These are phyloP conservation scores for Cadophora gregata DNA, from an alignment of 2,329 filamentous ascomycete genomes.

Conservation along the genomic window DNA sequence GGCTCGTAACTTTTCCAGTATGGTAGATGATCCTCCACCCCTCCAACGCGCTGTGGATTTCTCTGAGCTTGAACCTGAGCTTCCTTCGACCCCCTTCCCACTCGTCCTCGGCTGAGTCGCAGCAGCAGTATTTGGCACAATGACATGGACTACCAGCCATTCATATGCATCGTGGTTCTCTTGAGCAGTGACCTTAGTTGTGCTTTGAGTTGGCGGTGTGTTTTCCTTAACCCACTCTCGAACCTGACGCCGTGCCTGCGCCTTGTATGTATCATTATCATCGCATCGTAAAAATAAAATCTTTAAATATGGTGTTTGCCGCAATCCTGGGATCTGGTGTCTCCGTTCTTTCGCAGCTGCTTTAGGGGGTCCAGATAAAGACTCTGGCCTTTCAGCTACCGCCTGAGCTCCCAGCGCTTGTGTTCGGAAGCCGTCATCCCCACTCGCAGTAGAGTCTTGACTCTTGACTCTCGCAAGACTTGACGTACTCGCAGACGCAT, in stretches of 20 bases:
- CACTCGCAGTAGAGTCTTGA: slow-evolving; percentile 45
- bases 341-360: slow-evolving; percentile 63
- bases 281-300: slow-evolving; percentile 89
- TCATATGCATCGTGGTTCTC: slow-evolving; percentile 97
- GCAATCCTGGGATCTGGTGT: slow-evolving; percentile 93
- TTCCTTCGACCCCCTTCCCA: slow-evolving; percentile 54
- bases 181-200: slow-evolving; percentile 65
- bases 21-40: slow-evolving; percentile 76
- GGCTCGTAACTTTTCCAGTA: slow-evolving; percentile 86
- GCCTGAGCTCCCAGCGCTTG: slow-evolving; percentile 56
- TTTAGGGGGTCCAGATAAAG: slow-evolving; percentile 32
- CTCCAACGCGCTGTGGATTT: slow-evolving; percentile 75
- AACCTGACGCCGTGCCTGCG: slow-evolving; percentile 75
- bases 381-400: slow-evolving; percentile 37
- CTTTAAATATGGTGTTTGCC: slow-evolving; percentile 93
- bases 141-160: slow-evolving; percentile 92
- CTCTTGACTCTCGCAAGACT: slow-evolving; percentile 46
- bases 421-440: slow-evolving; percentile 67
- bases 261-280: slow-evolving; percentile 93
- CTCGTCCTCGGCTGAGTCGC: slow-evolving; percentile 76
- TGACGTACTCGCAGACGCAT: slow-evolving; percentile 43
- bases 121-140: slow-evolving; percentile 83
- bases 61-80: slow-evolving; percentile 64
- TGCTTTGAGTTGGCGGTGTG: slow-evolving; percentile 62
- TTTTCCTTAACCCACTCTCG: slow-evolving; percentile 90